A percentile compares a stretch with the other conserved stretches of the same genome.
Conservation (phyloP, 306 rosid species). For the Vigna trinervia region DNA sequence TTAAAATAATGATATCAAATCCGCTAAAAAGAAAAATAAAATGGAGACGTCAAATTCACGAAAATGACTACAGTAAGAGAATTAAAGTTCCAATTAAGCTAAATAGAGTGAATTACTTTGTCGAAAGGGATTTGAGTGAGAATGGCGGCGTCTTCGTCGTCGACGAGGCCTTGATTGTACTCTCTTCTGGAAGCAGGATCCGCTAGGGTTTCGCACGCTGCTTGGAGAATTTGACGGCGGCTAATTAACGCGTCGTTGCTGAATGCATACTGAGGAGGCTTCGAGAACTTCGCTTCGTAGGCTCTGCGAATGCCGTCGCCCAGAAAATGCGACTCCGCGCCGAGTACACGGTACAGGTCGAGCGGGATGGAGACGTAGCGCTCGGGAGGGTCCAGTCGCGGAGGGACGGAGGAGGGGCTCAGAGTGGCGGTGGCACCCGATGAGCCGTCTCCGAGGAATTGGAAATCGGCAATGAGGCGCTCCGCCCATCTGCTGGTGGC, state of each 20-base stretch:
- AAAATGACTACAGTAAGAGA: background rate
- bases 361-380: conserved; percentile 78
- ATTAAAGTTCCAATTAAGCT: background rate
- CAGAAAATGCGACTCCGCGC: conserved; percentile 87
- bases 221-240: conserved; percentile 89
- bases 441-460: conserved; percentile 77
- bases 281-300: conserved; percentile 85
- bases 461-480: conserved; percentile 89
- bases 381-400: conserved; percentile 57
- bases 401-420: conserved; percentile 57
- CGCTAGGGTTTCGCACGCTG: conserved; percentile 92
- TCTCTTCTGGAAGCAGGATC: conserved; percentile 71
- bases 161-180: conserved; percentile 74
- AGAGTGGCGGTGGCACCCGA: conserved; percentile 62
- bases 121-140: conserved; percentile 89
- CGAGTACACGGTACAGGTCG: conserved; percentile 78
- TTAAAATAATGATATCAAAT: background rate
- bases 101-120: conserved; percentile 56
- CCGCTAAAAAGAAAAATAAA: too few relatives aligned
- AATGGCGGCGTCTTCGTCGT: conserved; percentile 66
- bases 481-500: conserved; percentile 98
- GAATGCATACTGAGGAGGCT: conserved; percentile 88
- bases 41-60: background rate
- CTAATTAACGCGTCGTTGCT: conserved; percentile 79
- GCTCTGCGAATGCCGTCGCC: conserved; percentile 89